Conservation (phyloP, 345 rosid species). For the Excoecaria cochinchinensis region DNA sequence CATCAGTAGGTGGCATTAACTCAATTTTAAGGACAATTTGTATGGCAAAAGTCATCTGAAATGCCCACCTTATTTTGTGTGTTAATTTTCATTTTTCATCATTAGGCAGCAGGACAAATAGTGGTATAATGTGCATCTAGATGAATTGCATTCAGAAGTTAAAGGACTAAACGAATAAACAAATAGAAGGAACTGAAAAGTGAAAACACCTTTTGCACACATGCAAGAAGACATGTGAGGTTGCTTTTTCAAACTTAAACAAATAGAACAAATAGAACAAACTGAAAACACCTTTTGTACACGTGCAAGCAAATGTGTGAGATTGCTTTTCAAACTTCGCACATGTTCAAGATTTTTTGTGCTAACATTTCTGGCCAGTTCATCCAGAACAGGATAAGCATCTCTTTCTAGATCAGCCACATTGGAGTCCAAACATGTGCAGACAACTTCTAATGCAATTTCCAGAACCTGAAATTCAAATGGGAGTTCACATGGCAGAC, state of each 20-base stretch:
- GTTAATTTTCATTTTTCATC: background rate
- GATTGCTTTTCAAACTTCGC: conserved; percentile 83
- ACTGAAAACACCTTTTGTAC: conserved; percentile 70
- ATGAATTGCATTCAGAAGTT: conserved; percentile 1
- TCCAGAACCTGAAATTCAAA: conserved; percentile 96
- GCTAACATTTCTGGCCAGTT: conserved; percentile 81
- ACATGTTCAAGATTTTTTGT: conserved; percentile 93
- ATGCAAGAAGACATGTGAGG: conserved; percentile 84
- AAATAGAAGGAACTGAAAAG: background rate
- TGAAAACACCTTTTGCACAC: conserved; percentile 74
- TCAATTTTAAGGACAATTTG: background rate
- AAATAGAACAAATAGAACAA: background rate
- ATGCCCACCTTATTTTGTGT: background rate
- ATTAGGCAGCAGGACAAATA: background rate
- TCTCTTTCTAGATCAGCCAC: conserved; percentile 75
- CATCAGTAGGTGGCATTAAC: background rate
- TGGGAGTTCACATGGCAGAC: conserved; percentile 79
- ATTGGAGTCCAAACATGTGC: conserved; percentile 57
- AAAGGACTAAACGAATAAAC: background rate
- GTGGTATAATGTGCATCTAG: background rate
- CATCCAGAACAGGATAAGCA: conserved; percentile 89
- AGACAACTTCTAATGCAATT: conserved; percentile 84
- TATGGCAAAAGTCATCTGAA: background rate
- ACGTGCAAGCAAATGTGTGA: conserved; percentile 83
- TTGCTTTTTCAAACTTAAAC: conserved; percentile 67